Evolutionary conservation across 257 asterid genomes (phyloP), one percentile per base, ranked within the genome.

Genomic region (Nemophila menziesii): DNA sequence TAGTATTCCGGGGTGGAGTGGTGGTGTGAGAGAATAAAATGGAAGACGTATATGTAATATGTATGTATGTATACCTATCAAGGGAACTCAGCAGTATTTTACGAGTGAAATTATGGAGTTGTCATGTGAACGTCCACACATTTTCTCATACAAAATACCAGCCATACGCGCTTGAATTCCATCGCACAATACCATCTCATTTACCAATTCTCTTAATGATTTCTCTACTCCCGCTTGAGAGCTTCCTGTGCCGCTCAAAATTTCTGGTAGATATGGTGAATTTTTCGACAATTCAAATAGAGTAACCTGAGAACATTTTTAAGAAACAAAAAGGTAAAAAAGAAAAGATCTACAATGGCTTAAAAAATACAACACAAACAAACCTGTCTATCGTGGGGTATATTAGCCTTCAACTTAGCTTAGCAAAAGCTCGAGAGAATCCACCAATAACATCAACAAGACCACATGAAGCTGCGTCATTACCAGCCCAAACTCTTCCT

Each of bases 401-500:
- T 55, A 56, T 80, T 77, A 48, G 96, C 95, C 73, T 84, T 80
- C 64, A 66, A 75, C 64, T 89, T 89, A 42, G 98, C 95, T 52
- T 89, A 27, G 98, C 96, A 19, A 89, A 78, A 50, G 98, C 92
- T 50, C 87, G 79, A 53, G 87, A 81, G 48, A 84, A 58, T 29
- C 95, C 95, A 48, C 98, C 98, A 44, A 89, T 69, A 46, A 94
- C 93, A 59, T 89, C 98, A 43, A 89, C 79, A 45, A 89, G 75
- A 56, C 98, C 96, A 27, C 82, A 75, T 33, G 87, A 70, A 54
- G 80, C 86, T 1, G 95, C 98, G 56, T 84, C 94, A 39, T 74
- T 73, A 18, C 98, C 98, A 8, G 92, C 76, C 98, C 98, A 89
- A 53, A 89, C 98, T 64, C 98, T 81, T 51, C 98, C 98, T 65